Percentiles rank a stretch among this genome's conserved stretches.
phyloP scores from a whole-genome alignment of 345 rosid genomes.

The Brassica juncea region DNA sequence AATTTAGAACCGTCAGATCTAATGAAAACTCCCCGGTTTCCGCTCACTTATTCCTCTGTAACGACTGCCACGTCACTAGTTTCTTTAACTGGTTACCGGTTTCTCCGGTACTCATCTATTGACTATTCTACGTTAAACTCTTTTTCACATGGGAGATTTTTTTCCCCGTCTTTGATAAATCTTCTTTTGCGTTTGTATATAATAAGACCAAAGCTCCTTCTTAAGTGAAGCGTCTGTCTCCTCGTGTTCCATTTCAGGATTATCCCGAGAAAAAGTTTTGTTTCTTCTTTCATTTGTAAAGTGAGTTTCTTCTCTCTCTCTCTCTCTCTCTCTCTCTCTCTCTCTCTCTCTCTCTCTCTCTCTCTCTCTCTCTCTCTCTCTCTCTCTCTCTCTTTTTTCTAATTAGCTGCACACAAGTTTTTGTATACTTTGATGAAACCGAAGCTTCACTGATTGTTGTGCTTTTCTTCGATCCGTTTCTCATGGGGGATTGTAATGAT shows the following conservation, averaged over 20 bases:
- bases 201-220: constrained; percentile 19
- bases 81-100: constrained; percentile 23
- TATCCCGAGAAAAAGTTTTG: constrained; percentile 14
- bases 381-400: neutral
- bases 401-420: neutral
- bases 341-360: neutral
- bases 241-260: constrained; percentile 38
- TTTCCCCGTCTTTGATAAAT: constrained; percentile 2
- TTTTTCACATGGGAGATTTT: constrained; percentile 6
- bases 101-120: constrained; percentile 18
- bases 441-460: constrained; percentile 25
- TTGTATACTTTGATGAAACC: neutral
- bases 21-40: constrained; percentile 4
- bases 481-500: constrained; percentile 35
- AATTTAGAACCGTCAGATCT: constrained; percentile 26
- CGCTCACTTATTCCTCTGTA: constrained; percentile 10
- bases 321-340: neutral
- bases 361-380: constrained; percentile 5
- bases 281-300: neutral
- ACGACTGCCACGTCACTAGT: constrained; percentile 19
- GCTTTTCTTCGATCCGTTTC: constrained; percentile 42
- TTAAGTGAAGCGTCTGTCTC: constrained; percentile 35
- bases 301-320: constrained; percentile 36
- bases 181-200: constrained; percentile 25
- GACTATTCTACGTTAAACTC: constrained; percentile 28